These are phyloP conservation scores for Reticulascus tulasneorum DNA, from an alignment of 2,329 filamentous ascomycete species.

Conservation along the genomic window DNA sequence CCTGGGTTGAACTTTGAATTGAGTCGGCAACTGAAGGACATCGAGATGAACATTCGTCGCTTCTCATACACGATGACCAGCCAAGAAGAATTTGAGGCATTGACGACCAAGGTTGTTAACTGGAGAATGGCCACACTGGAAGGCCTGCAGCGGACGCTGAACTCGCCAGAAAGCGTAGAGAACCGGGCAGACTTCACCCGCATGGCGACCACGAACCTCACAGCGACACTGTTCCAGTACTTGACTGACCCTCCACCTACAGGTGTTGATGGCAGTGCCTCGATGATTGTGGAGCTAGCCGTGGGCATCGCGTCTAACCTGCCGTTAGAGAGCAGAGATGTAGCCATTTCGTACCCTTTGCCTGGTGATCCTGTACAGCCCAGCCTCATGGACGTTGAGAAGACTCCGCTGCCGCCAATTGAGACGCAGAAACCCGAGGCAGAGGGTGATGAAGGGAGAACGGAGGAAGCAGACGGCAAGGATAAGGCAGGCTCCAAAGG, in stretches of 20 bases:
- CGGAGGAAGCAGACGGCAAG: slow-evolving; percentile 36
- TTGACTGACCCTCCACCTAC: slow-evolving; percentile 72
- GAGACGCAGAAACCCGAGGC: slow-evolving; percentile 33
- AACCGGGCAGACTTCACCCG: slow-evolving; percentile 67
- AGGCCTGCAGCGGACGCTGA: slow-evolving; percentile 71
- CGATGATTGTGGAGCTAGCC: slow-evolving; percentile 90
- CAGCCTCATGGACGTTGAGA: slow-evolving; percentile 82
- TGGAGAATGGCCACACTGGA: slow-evolving; percentile 95
- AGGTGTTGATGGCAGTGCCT: slow-evolving; percentile 81
- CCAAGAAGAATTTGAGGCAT: slow-evolving; percentile 83
- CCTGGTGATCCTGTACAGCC: slow-evolving; percentile 69
- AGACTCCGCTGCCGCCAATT: slow-evolving; percentile 62
- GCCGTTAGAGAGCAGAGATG: slow-evolving; percentile 86
- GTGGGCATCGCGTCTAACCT: slow-evolving; percentile 82
- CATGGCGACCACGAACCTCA: slow-evolving; percentile 64
- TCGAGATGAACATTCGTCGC: slow-evolving; percentile 82
- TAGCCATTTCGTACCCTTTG: slow-evolving; percentile 79
- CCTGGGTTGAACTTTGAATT: slow-evolving; percentile 75
- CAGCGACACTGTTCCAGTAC: slow-evolving; percentile 66
- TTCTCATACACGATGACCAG: slow-evolving; percentile 70
- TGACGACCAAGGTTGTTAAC: slow-evolving; percentile 80
- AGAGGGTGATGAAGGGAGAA: slow-evolving; percentile 37
- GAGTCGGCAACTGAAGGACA: slow-evolving; percentile 74
- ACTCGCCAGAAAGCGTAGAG: slow-evolving; percentile 59
- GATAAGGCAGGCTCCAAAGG: slow-evolving; percentile 40